phyloP scores from a whole-genome alignment of 192 early-diverging fungal genomes.

The Backusella psychrophila region DNA sequence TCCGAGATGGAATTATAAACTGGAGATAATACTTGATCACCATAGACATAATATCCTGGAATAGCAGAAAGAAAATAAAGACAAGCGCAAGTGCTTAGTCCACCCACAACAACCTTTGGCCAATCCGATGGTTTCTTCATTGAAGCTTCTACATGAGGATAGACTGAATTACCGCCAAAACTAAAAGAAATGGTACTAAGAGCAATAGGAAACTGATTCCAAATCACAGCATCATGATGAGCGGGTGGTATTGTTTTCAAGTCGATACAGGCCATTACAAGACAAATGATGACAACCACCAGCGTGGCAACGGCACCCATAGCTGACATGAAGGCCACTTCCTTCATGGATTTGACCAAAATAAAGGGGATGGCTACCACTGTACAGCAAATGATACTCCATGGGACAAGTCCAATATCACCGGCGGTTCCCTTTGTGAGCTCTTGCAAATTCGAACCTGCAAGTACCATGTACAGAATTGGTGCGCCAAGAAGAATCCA shows the following conservation, averaged over 20 bases:
- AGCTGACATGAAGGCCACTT: slow-evolving; percentile 71
- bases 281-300: slow-evolving; percentile 66
- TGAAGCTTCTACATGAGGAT: slow-evolving; percentile 81
- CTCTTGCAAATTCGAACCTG: slow-evolving; percentile 70
- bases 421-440: slow-evolving; percentile 40
- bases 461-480: slow-evolving; percentile 70
- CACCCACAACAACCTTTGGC: slow-evolving; percentile 60
- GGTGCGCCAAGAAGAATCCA: slow-evolving; percentile 69
- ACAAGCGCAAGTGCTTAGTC: slow-evolving; percentile 61
- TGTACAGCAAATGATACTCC: slow-evolving; percentile 62
- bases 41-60: slow-evolving; percentile 75
- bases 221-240: slow-evolving; percentile 53
- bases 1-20: slow-evolving; percentile 72
- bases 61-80: slow-evolving; percentile 70
- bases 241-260: slow-evolving; percentile 30
- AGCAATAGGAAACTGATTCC: slow-evolving; percentile 70
- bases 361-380: slow-evolving; percentile 74
- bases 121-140: slow-evolving; percentile 73
- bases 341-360: slow-evolving; percentile 73
- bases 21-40: slow-evolving; percentile 62
- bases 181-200: slow-evolving; percentile 80
- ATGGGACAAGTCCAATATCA: slow-evolving; percentile 45
- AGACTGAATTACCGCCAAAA: slow-evolving; percentile 74
- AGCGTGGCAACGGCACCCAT: slow-evolving; percentile 77
- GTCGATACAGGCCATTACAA: slow-evolving; percentile 48